Base-by-base conservation (phyloP, 768 basidiomycete species). In the Rossbeevera mucosa region DNA sequence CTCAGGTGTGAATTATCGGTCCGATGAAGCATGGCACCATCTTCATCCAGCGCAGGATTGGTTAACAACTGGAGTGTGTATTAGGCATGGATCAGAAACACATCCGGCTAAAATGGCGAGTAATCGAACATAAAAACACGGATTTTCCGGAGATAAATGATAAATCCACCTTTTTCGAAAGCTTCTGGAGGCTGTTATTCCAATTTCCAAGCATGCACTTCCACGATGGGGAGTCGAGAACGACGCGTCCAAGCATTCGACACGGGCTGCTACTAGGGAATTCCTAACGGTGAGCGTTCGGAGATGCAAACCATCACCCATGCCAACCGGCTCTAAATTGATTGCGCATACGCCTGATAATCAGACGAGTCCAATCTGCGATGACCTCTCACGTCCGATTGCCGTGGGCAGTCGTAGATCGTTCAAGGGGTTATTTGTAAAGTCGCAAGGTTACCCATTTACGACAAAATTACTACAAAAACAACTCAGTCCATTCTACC, bases 401-500 rank as follows among this genome's bases (percentile, higher is more conserved):
- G n/a, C n/a, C n/a, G n/a, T n/a, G n/a, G n/a, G n/a, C n/a, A n/a
- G 13, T 30, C 9, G 38, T 13, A 6, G 26, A n/a, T 20, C 20
- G 16, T 8, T 5, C 30, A 50, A 48, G 7, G 41, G 11, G 30
- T 11, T 3, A 30, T 7, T 20, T 11, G 14, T 6, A 38, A 41
- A 28, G 31, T 31, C 22, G 26, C 20, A 40, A 53, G 49, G 16
- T 48, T 21, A 41, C 33, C 33, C 33, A 53, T 61, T 33, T 67
- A 67, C 60, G 56, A 54, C 55, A 58, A 53, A 44, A 50, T 31
- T 51, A 50, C 25, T 47, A 36, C 51, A 52, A 54, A 16, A 46
- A 29, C 20, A 28, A 42, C 47, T 75, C 74, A 97, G 69, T 97
- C 94, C 92, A 95, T 94, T 65, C 94, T 81, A 40, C 82, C 85